Evolutionary conservation across 2,329 filamentous ascomycete genomes (phyloP).

Genomic region (Colletotrichum sublineola): DNA sequence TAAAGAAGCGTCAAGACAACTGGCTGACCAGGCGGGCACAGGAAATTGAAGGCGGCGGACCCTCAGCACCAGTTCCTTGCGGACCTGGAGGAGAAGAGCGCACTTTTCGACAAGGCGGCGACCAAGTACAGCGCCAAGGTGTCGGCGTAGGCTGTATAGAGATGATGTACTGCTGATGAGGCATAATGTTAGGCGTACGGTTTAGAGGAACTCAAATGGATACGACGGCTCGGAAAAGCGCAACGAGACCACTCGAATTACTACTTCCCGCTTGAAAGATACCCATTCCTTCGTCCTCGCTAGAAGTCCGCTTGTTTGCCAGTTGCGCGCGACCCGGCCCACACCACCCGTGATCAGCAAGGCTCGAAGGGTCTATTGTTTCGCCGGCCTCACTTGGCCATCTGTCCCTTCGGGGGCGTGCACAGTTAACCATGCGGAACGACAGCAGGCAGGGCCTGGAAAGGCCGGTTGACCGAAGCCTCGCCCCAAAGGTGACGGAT

Average conservation of each 20-base stretch:
- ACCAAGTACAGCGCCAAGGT: slow-evolving; percentile 90
- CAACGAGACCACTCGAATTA: slow-evolving; percentile 38
- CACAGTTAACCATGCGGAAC: not conserved
- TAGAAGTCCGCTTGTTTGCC: slow-evolving; percentile 2
- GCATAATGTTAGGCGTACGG: slow-evolving; percentile 43
- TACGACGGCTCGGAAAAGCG: slow-evolving; percentile 40
- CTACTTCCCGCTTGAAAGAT: slow-evolving; percentile 40
- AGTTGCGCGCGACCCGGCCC: slow-evolving; percentile 14
- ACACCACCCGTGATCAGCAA: slow-evolving; percentile 33
- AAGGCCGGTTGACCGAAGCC: slow-evolving; percentile 12
- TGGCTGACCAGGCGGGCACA: slow-evolving; percentile 48
- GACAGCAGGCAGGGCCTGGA: not conserved
- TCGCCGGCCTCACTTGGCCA: slow-evolving; percentile 21
- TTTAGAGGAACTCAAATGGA: slow-evolving; percentile 40
- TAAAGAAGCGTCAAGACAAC: not conserved
- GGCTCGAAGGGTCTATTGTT: slow-evolving; percentile 36
- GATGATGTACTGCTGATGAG: slow-evolving; percentile 36
- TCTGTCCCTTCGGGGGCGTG: slow-evolving; percentile 7
- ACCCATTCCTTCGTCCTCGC: slow-evolving; percentile 21
- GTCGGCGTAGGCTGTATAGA: slow-evolving; percentile 55
- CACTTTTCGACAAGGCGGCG: slow-evolving; percentile 87
- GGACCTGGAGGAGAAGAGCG: slow-evolving; percentile 87
- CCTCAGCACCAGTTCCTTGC: slow-evolving; percentile 78
- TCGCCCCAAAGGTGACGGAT: slow-evolving; percentile 27
- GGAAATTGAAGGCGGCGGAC: slow-evolving; percentile 69